Evolutionary conservation across 495 filamentous ascomycete species (phyloP).

Genomic region (Hyaloscypha finlandica): DNA sequence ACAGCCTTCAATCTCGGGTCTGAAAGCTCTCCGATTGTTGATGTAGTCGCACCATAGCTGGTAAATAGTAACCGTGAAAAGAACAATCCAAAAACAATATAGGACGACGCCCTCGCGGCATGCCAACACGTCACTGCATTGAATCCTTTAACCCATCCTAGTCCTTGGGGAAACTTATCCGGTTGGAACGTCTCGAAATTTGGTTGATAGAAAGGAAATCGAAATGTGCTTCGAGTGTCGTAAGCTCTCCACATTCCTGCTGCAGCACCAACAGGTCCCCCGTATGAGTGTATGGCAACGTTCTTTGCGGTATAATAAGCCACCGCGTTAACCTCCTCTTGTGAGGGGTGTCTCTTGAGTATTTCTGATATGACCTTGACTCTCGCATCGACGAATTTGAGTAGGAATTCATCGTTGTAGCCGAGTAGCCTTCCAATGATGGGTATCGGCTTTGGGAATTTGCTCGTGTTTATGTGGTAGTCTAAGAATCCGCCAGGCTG

Average conservation of each 20-base stretch:
- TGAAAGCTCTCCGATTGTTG: constrained; percentile 16
- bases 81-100: constrained; percentile 10
- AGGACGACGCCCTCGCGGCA: constrained; percentile 9
- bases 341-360: constrained; percentile 14
- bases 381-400: not conserved
- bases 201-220: constrained; percentile 32
- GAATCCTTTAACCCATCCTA: not conserved
- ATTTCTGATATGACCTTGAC: not conserved
- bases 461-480: constrained; percentile 20
- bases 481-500: not conserved
- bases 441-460: constrained; percentile 22
- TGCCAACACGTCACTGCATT: constrained; percentile 21
- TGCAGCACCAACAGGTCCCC: constrained; percentile 11
- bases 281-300: constrained; percentile 27
- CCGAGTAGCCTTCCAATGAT: constrained; percentile 27
- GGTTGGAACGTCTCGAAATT: constrained; percentile 25
- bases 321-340: constrained; percentile 27
- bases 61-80: constrained; percentile 18
- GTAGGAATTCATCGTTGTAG: constrained; percentile 12
- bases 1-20: constrained; percentile 29
- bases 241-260: constrained; percentile 26
- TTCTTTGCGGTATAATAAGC: constrained; percentile 27
- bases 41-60: constrained; percentile 23
- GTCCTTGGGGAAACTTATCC: constrained; percentile 11
- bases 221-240: constrained; percentile 15